Conservation (phyloP, 345 rosid genomes). For the Heritiera littoralis region DNA sequence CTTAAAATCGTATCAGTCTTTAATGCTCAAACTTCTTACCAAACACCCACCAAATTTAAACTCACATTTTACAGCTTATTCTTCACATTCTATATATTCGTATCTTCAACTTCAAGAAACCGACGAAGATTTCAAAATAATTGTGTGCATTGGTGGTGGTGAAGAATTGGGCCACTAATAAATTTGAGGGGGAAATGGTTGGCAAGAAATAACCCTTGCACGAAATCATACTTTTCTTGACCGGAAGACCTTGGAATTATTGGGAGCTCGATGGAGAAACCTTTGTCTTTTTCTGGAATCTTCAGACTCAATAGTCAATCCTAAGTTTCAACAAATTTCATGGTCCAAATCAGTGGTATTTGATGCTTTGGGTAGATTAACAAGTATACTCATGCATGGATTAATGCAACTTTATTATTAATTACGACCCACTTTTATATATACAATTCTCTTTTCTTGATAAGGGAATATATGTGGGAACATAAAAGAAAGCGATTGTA, state of each 20-base stretch:
- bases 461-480: no score
- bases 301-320: background rate
- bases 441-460: no score
- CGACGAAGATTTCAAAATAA: background rate
- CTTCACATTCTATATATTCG: background rate
- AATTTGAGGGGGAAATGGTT: background rate
- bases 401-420: no score
- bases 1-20: no score
- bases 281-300: background rate
- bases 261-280: background rate
- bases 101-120: background rate
- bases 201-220: background rate
- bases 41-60: slow-evolving; percentile 10
- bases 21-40: slow-evolving; percentile 8
- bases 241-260: background rate
- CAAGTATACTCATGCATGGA: no score
- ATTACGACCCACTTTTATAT: no score
- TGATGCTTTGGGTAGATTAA: background rate
- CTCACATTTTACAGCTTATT: background rate
- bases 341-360: background rate
- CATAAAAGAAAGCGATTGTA: no score
- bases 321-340: background rate
- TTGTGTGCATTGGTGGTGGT: background rate
- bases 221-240: background rate
- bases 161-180: background rate